Conservation (phyloP, 495 filamentous ascomycete species). For the Cryomyces minteri region DNA sequence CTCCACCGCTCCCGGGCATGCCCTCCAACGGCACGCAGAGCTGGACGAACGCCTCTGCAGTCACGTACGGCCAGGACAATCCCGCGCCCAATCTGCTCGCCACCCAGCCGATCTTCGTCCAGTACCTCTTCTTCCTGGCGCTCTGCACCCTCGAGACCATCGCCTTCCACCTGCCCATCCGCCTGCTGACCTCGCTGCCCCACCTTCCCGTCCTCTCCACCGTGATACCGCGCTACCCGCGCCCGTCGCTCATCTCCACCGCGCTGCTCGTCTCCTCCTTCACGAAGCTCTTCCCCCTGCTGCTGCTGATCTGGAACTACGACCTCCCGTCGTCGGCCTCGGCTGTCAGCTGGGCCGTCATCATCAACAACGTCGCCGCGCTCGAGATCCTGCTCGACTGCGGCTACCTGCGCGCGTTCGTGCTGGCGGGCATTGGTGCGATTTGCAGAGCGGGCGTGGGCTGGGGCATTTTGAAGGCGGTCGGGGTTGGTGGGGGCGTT, state of each 20-base stretch:
- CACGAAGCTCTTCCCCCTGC: slow-evolving; percentile 89
- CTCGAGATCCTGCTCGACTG: slow-evolving; percentile 83
- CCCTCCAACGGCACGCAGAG: slow-evolving; percentile 7
- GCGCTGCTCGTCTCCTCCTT: slow-evolving; percentile 80
- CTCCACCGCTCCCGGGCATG: slow-evolving; percentile 10
- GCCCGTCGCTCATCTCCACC: slow-evolving; percentile 70
- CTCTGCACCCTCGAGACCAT: slow-evolving; percentile 69
- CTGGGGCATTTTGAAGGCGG: slow-evolving; percentile 46
- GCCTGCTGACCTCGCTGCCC: slow-evolving; percentile 45
- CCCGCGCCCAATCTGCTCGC: slow-evolving; percentile 27
- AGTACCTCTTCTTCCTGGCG: slow-evolving; percentile 88
- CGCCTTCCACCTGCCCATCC: slow-evolving; percentile 78
- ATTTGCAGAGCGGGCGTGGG: slow-evolving; percentile 57
- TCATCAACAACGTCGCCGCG: slow-evolving; percentile 91
- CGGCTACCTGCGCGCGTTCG: slow-evolving; percentile 62
- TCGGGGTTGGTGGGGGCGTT: slow-evolving; percentile 41
- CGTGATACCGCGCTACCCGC: slow-evolving; percentile 25
- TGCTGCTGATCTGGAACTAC: slow-evolving; percentile 92
- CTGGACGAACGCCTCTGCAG: background rate
- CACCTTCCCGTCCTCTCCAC: slow-evolving; percentile 1
- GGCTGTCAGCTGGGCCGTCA: slow-evolving; percentile 69
- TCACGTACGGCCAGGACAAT: slow-evolving; percentile 13
- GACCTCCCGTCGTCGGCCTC: slow-evolving; percentile 59
- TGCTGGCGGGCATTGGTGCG: slow-evolving; percentile 61
- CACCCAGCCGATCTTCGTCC: slow-evolving; percentile 62